phyloP scores from a whole-genome alignment of 352 stramenopile genomes.

The Phytopythium ostracodes region DNA sequence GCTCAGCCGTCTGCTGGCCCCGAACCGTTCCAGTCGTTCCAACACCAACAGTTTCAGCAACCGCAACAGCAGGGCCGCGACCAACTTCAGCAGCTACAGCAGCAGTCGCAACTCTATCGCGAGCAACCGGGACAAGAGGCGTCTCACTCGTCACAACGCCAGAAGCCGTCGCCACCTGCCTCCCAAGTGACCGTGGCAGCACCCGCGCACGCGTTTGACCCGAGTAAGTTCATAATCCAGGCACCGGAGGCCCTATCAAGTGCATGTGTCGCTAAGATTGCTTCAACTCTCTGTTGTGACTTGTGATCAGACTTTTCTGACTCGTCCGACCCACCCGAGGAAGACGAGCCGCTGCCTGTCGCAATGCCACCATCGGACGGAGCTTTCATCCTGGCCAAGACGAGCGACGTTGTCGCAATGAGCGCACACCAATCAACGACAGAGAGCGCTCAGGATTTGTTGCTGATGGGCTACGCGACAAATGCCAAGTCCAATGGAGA shows the following conservation, averaged over 20 bases:
- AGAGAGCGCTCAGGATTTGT: neutral
- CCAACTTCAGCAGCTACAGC: neutral
- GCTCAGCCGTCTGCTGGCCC: neutral
- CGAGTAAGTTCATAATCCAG: slow-evolving; percentile 2
- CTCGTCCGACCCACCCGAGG: slow-evolving; percentile 8
- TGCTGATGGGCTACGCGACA: neutral
- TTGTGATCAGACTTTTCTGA: slow-evolving; percentile 9
- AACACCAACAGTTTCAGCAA: neutral
- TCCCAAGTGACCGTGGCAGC: neutral
- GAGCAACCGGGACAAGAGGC: neutral
- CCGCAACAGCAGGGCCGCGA: neutral
- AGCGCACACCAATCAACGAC: neutral
- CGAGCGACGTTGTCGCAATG: neutral
- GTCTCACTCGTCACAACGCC: neutral
- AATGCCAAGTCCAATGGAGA: neutral
- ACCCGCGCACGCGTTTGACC: slow-evolving; percentile 5
- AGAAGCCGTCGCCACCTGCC: neutral
- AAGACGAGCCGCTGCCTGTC: slow-evolving; percentile 13
- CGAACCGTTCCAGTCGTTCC: neutral
- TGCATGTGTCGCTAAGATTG: neutral
- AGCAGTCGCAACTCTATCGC: neutral
- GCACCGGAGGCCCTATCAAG: neutral
- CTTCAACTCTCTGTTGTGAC: neutral
- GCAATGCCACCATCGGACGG: neutral
- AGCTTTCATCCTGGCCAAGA: neutral